phyloP scores from a whole-genome alignment of 1,284 basidiomycete genomes.

The Boletus sp. region DNA sequence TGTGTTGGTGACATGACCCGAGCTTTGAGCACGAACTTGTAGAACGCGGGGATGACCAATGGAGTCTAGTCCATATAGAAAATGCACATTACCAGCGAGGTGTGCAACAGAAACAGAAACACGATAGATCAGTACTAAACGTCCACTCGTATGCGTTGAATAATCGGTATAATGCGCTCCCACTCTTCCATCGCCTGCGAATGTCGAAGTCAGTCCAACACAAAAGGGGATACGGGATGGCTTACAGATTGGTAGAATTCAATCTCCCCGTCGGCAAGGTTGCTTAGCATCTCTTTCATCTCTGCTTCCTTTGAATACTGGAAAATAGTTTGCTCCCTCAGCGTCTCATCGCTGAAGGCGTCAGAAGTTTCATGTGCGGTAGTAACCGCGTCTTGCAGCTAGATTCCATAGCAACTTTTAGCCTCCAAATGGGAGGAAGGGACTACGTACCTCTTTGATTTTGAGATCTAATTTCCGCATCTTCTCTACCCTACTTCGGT shows the following conservation, averaged over 20 bases:
- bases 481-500: conserved; percentile 86
- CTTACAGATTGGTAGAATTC: conserved; percentile 85
- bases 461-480: conserved; percentile 90
- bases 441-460: conserved; percentile 81
- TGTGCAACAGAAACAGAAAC: conserved; percentile 15
- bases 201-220: conserved; percentile 6
- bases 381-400: conserved; percentile 95
- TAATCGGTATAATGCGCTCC: conserved; percentile 84
- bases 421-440: background rate
- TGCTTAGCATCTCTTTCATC: conserved; percentile 90
- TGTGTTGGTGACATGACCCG: background rate
- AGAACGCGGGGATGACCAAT: conserved; percentile 3
- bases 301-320: conserved; percentile 88
- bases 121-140: conserved; percentile 44
- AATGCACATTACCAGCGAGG: conserved; percentile 7
- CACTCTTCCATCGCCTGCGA: conserved; percentile 84
- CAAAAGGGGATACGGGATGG: conserved; percentile 10
- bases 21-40: conserved; percentile 7
- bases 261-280: conserved; percentile 90
- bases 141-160: conserved; percentile 85
- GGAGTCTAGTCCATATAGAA: conserved; percentile 6
- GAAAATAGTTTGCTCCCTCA: conserved; percentile 87
- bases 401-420: conserved; percentile 9
- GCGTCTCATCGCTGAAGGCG: conserved; percentile 91
- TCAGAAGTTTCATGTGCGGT: conserved; percentile 93